A percentile compares a stretch with the other conserved stretches of the same genome.
These are phyloP conservation scores for Arthrobotrys entomopaga DNA, from an alignment of 2,329 filamentous ascomycete species.

Conservation along the genomic window DNA sequence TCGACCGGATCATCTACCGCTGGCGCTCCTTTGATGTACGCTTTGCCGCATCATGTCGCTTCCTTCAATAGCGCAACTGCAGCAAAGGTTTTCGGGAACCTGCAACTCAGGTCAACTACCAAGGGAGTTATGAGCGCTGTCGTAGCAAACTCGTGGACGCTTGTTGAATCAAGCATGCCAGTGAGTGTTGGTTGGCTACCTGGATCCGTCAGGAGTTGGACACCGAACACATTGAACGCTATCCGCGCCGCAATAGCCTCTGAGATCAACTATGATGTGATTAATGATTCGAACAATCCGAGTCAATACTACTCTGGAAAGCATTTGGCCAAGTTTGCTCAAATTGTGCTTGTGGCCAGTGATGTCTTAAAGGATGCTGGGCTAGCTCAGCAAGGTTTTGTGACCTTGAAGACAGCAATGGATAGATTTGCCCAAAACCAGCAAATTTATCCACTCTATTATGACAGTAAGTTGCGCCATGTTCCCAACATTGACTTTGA, in stretches of 20 bases:
- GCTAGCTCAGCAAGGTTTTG: conserved; percentile 70
- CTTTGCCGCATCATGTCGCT: conserved; percentile 83
- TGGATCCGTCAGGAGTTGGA: conserved; percentile 37
- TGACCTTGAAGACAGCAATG: conserved; percentile 74
- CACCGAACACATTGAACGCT: conserved; percentile 60
- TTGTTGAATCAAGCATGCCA: conserved; percentile 79
- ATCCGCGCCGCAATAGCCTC: conserved; percentile 72
- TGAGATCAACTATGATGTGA: conserved; percentile 78
- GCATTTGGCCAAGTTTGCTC: conserved; percentile 79
- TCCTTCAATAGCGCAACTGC: conserved; percentile 74
- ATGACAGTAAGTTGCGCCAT: conserved; percentile 68
- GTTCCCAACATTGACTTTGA: not conserved
- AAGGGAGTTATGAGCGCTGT: conserved; percentile 83
- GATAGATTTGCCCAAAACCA: conserved; percentile 73
- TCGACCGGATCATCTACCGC: conserved; percentile 73
- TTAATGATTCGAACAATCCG: conserved; percentile 76
- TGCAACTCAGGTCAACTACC: conserved; percentile 80
- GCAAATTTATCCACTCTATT: conserved; percentile 74
- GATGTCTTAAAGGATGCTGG: conserved; percentile 71
- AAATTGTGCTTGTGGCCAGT: conserved; percentile 72
- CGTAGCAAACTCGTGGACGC: conserved; percentile 77
- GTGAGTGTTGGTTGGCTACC: conserved; percentile 71
- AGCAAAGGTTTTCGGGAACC: conserved; percentile 64
- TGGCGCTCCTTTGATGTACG: conserved; percentile 78
- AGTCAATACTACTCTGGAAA: conserved; percentile 96